phyloP scores from a whole-genome alignment of 495 filamentous ascomycete genomes.

The Penicillium paxilli region DNA sequence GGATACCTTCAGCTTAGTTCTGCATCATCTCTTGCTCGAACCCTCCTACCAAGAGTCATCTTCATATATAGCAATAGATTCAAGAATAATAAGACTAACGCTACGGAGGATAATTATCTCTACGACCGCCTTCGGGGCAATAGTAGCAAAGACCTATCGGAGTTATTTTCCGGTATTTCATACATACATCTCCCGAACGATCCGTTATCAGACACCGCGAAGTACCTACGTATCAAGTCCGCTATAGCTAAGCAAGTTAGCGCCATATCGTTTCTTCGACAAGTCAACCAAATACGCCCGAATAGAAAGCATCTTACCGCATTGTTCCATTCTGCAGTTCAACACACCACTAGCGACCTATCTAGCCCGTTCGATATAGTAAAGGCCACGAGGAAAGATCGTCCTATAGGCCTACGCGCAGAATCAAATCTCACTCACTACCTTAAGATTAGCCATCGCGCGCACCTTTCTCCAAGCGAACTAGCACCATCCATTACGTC shows the following conservation, averaged over 20 bases:
- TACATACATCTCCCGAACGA: not conserved
- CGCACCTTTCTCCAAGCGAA: not conserved
- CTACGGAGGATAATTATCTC: not conserved
- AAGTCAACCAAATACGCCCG: not conserved
- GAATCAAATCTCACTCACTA: slow-evolving; percentile 10
- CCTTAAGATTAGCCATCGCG: slow-evolving; percentile 10
- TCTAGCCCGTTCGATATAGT: slow-evolving; percentile 14
- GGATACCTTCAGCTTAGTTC: slow-evolving; percentile 9
- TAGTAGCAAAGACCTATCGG: slow-evolving; percentile 1
- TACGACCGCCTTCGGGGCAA: slow-evolving; percentile 3
- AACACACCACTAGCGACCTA: not conserved
- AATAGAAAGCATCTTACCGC: slow-evolving; percentile 7
- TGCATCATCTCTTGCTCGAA: not conserved
- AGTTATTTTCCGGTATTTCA: not conserved
- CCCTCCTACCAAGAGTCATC: slow-evolving; percentile 13
- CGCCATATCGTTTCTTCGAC: not conserved
- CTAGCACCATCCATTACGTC: slow-evolving; percentile 27
- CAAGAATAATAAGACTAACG: not conserved
- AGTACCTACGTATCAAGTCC: not conserved
- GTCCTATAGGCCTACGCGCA: slow-evolving; percentile 3
- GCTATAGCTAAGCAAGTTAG: not conserved
- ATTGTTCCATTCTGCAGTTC: slow-evolving; percentile 13
- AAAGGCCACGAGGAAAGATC: slow-evolving; percentile 8
- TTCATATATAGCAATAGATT: not conserved
- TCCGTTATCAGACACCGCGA: not conserved